Conservation (phyloP, 75 land plant genomes). For the Picea glauca region DNA sequence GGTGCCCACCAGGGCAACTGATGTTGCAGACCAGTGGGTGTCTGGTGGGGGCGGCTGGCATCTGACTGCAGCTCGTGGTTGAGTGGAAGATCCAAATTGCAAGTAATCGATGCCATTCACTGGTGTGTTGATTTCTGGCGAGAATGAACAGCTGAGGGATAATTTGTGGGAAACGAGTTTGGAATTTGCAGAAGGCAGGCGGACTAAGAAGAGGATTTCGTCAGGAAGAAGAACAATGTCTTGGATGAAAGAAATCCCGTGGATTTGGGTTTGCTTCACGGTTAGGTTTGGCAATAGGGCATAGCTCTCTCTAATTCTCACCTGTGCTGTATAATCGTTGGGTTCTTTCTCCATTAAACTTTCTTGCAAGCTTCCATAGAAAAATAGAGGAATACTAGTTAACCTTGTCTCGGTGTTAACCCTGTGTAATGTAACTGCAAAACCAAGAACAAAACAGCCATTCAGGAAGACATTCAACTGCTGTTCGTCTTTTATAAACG, state of each 20-base stretch:
- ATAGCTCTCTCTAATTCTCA: not conserved
- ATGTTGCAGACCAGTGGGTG: slow-evolving; percentile 16
- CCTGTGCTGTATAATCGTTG: not conserved
- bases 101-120: not conserved
- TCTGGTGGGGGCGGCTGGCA: slow-evolving; percentile 27
- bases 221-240: slow-evolving; percentile 43
- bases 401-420: not conserved
- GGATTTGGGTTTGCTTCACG: not conserved
- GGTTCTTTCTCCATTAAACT: not conserved
- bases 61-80: slow-evolving; percentile 20
- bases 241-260: slow-evolving; percentile 4
- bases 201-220: slow-evolving; percentile 31
- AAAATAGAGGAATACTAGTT: not conserved
- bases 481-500: no score
- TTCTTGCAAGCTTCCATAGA: not conserved
- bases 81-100: not conserved
- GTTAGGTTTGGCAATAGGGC: not conserved
- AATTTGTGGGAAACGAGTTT: not conserved
- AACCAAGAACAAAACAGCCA: not conserved
- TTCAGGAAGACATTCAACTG: not conserved
- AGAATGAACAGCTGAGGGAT: not conserved
- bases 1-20: slow-evolving; percentile 7
- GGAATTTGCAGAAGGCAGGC: not conserved
- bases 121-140: slow-evolving; percentile 8
- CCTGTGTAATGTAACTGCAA: not conserved